Evolutionary conservation across 805 yeast species (phyloP).

Genomic region (Pichia thaimueangensis): DNA sequence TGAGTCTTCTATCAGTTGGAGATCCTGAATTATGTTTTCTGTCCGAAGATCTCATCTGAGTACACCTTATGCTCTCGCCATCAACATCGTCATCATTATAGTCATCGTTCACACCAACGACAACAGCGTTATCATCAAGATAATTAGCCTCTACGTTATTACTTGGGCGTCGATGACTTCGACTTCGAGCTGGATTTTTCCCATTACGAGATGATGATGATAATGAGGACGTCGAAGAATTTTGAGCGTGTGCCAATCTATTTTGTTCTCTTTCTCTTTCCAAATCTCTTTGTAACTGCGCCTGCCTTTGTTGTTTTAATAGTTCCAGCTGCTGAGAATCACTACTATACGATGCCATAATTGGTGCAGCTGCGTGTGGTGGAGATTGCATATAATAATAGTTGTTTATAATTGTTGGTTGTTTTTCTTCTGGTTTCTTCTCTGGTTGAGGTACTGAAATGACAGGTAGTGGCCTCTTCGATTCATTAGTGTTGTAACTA

Average conservation of each 20-base stretch:
- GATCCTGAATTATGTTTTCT: neutral
- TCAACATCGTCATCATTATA: neutral
- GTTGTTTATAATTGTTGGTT: slow-evolving; percentile 18
- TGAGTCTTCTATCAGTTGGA: neutral
- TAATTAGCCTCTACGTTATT: too few relatives aligned
- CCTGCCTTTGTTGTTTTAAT: neutral
- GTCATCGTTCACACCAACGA: neutral
- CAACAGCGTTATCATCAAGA: neutral
- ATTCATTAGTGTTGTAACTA: slow-evolving; percentile 2
- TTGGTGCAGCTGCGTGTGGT: neutral
- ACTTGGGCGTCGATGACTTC: too few relatives aligned
- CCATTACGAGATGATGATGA: neutral
- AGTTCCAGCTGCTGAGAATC: neutral
- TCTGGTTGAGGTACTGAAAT: neutral
- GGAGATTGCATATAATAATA: slow-evolving; percentile 18
- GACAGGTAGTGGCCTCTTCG: slow-evolving; percentile 3
- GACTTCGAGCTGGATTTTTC: neutral
- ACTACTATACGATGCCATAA: neutral
- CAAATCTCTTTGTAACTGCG: neutral
- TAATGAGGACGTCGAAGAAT: neutral
- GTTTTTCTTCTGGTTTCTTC: neutral
- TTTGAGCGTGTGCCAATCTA: neutral
- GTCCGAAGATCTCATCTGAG: neutral
- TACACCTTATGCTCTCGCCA: neutral
- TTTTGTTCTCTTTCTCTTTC: neutral